Conservation (phyloP, 2,329 filamentous ascomycete species). For the Ophiocordyceps camponoti-saundersi region DNA sequence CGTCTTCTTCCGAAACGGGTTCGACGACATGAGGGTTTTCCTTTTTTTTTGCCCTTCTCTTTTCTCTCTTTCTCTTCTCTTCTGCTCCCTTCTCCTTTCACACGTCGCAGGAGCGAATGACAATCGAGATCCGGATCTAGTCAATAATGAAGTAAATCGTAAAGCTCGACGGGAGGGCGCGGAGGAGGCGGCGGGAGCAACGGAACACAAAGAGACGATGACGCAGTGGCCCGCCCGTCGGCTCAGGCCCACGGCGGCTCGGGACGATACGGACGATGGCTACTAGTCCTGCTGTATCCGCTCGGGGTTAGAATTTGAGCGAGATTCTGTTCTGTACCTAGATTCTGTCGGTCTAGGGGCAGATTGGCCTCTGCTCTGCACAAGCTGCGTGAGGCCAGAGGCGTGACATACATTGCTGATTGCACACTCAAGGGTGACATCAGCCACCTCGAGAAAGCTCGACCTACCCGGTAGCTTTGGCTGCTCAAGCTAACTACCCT, state of each 20-base stretch:
- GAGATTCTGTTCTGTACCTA: too few relatives aligned
- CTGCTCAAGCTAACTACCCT: background rate
- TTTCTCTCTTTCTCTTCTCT: background rate
- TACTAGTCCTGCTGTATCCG: background rate
- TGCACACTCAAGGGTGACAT: too few relatives aligned
- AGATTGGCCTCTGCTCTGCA: too few relatives aligned
- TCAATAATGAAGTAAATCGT: too few relatives aligned
- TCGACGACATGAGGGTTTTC: constrained; percentile 6
- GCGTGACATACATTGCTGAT: too few relatives aligned
- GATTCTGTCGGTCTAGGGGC: too few relatives aligned
- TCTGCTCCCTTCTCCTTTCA: background rate
- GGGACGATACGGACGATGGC: background rate
- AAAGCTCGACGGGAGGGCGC: background rate
- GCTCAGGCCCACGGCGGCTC: background rate
- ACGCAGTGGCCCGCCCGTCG: background rate
- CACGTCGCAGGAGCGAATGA: background rate
- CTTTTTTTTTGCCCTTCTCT: background rate
- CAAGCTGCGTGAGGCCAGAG: too few relatives aligned
- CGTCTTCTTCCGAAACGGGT: constrained; percentile 9
- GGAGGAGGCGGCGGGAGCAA: background rate
- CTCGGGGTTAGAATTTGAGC: background rate
- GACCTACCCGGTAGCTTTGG: background rate
- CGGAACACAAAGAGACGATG: background rate
- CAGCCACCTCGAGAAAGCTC: too few relatives aligned
- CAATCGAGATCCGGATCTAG: background rate